Conservation (phyloP, 257 asterid species). For the Ligustrum vulgare region DNA sequence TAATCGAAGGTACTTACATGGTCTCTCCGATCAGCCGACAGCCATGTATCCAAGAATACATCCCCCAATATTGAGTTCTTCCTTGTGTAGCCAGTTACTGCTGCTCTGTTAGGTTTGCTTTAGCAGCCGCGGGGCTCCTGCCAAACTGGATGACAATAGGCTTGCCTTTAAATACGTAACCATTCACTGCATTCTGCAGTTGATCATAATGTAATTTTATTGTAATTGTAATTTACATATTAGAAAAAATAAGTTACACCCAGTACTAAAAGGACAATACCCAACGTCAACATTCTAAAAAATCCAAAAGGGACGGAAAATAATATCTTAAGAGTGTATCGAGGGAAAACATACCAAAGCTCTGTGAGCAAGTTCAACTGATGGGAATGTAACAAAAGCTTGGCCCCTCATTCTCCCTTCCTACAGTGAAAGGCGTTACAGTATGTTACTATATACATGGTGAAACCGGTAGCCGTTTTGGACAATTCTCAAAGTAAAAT, state of each 20-base stretch:
- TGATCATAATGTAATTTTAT: not conserved
- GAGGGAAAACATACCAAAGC: slow-evolving; percentile 62
- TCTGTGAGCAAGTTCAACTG: slow-evolving; percentile 76
- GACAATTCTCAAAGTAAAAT: not conserved
- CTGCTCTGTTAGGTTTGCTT: slow-evolving; percentile 30
- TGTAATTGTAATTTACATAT: slow-evolving; percentile 9
- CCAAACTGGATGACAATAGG: slow-evolving; percentile 92
- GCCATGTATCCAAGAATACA: not conserved
- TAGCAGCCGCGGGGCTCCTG: slow-evolving; percentile 52
- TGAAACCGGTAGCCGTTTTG: not conserved
- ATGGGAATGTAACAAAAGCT: slow-evolving; percentile 91
- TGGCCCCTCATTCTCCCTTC: slow-evolving; percentile 99
- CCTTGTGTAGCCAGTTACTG: not conserved
- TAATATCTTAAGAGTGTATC: not conserved
- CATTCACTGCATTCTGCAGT: slow-evolving; percentile 78
- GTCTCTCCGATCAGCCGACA: not conserved
- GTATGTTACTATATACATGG: slow-evolving; percentile 4
- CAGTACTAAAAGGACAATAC: not conserved
- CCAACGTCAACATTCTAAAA: not conserved
- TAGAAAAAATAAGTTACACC: not conserved
- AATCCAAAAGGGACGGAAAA: not conserved
- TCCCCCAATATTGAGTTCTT: not conserved
- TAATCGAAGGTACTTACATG: not conserved
- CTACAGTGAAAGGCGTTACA: slow-evolving; percentile 32
- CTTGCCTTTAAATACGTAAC: slow-evolving; percentile 81